Percentiles rank a stretch among this genome's conserved stretches.
phyloP scores from a whole-genome alignment of 2,329 filamentous ascomycete genomes.

The Pseudofabraea citricarpa region DNA sequence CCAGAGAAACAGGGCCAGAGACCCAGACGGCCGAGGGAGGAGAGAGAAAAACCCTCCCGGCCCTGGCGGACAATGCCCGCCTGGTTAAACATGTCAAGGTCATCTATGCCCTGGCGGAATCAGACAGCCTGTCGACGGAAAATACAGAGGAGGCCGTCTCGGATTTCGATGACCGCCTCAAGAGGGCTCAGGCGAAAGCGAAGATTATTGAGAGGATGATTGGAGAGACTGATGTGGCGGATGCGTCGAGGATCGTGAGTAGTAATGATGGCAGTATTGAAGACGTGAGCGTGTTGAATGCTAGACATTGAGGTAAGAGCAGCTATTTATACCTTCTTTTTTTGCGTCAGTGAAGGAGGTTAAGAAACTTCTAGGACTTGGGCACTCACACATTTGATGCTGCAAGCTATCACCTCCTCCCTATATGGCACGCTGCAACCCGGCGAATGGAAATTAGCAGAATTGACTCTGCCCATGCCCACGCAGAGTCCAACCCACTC shows the following conservation, averaged over 20 bases:
- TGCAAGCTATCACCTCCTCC: too few species aligned
- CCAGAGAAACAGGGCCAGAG: background rate
- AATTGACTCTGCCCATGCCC: too few species aligned
- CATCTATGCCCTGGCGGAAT: slow-evolving; percentile 74
- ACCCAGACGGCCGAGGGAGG: background rate
- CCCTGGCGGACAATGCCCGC: slow-evolving; percentile 52
- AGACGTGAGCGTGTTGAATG: slow-evolving; percentile 36
- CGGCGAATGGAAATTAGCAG: too few species aligned
- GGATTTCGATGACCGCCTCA: slow-evolving; percentile 85
- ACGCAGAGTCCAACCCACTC: too few species aligned
- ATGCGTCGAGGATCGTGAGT: slow-evolving; percentile 3
- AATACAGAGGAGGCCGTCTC: slow-evolving; percentile 88
- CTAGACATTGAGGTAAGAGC: slow-evolving; percentile 20
- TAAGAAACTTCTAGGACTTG: too few species aligned
- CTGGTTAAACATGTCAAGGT: slow-evolving; percentile 72
- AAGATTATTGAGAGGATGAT: slow-evolving; percentile 77
- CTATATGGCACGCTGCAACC: too few species aligned
- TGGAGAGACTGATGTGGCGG: slow-evolving; percentile 32
- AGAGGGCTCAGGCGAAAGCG: slow-evolving; percentile 75
- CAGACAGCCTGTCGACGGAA: slow-evolving; percentile 68
- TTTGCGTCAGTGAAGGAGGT: too few species aligned
- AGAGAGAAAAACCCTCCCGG: slow-evolving; percentile 32
- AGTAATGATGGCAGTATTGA: slow-evolving; percentile 39
- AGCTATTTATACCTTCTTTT: too few species aligned
- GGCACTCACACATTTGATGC: too few species aligned